Base-by-base conservation (phyloP, 441 rosid species). In the Rhodomyrtus psidioides region DNA sequence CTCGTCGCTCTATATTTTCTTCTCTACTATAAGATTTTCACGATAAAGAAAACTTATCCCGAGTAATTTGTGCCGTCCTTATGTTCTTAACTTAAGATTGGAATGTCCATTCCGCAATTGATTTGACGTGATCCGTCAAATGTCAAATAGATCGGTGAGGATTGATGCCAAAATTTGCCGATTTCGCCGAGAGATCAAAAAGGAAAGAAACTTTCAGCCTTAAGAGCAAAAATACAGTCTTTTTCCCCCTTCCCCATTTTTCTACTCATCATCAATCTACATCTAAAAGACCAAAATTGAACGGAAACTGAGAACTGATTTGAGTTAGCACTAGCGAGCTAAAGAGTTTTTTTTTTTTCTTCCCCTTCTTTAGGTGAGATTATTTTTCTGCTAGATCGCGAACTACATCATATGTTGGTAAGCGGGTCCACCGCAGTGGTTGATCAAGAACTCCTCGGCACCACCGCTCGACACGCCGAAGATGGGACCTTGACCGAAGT, bases 381-480 rank as follows among this genome's bases (percentile, higher is more conserved):
- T 55, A 81, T 84, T 82, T 82, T 54, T 85, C 87, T 53, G 51
- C 30, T 4, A 2, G 55, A 2, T 6, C 15, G 49, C 26, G 19
- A 59, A 85, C 93, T 93, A 94, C 82, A 93, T 91, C 94, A 94
- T 83, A 75, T 93, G 96, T 92, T 93, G 90, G 90, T 89, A 93
- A 55, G 86, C 88, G 82, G 95, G 89, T 62, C 95, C 98, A 74
- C 91, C 87, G 44, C 89, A 93, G 53, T 93, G 98, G 88, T 90
- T 92, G 86, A 94, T 91, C 94, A 92, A 92, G 94, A 88, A 95
- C 86, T 93, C 95, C 87, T 93, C 96, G 7, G 89, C 91, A 79
- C 95, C 91, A 79, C 95, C 95, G 88, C 90, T 92, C 83, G 96
- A 89, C 85, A 87, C 91, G 53, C 93, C 94, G 59, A 94, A 94